Conservation (phyloP, 352 stramenopile genomes). For the Pythium insidiosum region DNA sequence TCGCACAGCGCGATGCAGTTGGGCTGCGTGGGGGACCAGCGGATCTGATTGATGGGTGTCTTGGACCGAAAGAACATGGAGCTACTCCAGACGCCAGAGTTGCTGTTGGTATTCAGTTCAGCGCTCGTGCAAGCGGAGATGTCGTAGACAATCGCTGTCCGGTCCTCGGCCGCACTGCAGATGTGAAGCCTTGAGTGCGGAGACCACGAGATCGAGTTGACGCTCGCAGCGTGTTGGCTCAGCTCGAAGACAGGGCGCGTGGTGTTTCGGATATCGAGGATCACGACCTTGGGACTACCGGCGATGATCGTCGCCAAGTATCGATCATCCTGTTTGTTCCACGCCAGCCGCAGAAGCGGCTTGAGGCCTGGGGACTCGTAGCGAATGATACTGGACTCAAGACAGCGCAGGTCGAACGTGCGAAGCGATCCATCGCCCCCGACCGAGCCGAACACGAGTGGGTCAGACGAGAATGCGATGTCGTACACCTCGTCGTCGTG, state of each 20-base stretch:
- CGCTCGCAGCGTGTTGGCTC: constrained; percentile 81
- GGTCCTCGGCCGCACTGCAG: constrained; percentile 94
- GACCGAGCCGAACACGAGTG: constrained; percentile 95
- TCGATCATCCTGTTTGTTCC: constrained; percentile 97
- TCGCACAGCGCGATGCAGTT: constrained; percentile 96
- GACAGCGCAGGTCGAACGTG: constrained; percentile 93
- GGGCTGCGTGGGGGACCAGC: constrained; percentile 90
- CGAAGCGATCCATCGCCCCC: constrained; percentile 95
- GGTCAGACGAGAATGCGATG: constrained; percentile 91
- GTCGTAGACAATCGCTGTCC: constrained; percentile 96
- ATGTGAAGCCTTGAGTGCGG: constrained; percentile 90
- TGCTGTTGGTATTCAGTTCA: background rate
- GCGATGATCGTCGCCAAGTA: constrained; percentile 94
- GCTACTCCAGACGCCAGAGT: constrained; percentile 18
- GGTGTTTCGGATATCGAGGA: constrained; percentile 96
- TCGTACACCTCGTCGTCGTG: constrained; percentile 99
- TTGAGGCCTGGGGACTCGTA: constrained; percentile 89
- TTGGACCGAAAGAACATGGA: constrained; percentile 58
- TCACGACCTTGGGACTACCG: constrained; percentile 87
- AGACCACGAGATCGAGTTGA: constrained; percentile 98
- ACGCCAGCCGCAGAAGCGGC: constrained; percentile 92
- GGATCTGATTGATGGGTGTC: constrained; percentile 71
- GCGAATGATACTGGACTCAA: constrained; percentile 95
- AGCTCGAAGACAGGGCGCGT: constrained; percentile 88
- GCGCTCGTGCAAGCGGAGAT: constrained; percentile 36